Percentiles rank a stretch among this genome's conserved stretches.
Conservation (phyloP, 768 basidiomycete species). For the Naematelia encephala region DNA sequence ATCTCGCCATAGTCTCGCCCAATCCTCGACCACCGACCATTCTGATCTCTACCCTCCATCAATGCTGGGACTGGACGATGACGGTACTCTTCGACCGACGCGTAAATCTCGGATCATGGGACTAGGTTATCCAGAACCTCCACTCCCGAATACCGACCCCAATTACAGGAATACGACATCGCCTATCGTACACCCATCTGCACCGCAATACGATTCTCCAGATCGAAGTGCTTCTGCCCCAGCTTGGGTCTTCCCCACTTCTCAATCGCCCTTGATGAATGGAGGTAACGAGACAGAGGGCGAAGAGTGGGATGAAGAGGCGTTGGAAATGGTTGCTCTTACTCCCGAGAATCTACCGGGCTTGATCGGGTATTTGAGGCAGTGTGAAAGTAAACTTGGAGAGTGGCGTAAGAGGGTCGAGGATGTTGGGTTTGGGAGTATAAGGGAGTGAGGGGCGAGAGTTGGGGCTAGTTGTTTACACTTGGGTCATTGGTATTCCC, state of each 20-base stretch:
- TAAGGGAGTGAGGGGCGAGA: neutral
- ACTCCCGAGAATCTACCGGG: slow-evolving; percentile 42
- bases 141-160: neutral
- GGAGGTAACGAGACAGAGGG: neutral
- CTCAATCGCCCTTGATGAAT: too few relatives aligned
- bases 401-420: slow-evolving; percentile 31
- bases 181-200: neutral
- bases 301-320: neutral
- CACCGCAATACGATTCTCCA: neutral
- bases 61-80: neutral
- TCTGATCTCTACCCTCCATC: neutral
- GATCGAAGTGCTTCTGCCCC: neutral
- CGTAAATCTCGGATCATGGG: slow-evolving; percentile 26
- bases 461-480: too few relatives aligned
- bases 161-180: neutral
- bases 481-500: too few relatives aligned
- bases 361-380: slow-evolving; percentile 34
- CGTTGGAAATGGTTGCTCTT: slow-evolving; percentile 20
- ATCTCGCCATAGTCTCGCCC: neutral
- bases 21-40: too few relatives aligned
- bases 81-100: slow-evolving; percentile 24
- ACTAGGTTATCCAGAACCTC: slow-evolving; percentile 25
- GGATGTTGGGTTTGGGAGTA: neutral
- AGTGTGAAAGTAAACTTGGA: slow-evolving; percentile 36
- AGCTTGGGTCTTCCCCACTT: neutral